Evolutionary conservation across 345 rosid genomes (phyloP), one percentile per base, ranked within the genome.

Genomic region (Eucalyptus albens): DNA sequence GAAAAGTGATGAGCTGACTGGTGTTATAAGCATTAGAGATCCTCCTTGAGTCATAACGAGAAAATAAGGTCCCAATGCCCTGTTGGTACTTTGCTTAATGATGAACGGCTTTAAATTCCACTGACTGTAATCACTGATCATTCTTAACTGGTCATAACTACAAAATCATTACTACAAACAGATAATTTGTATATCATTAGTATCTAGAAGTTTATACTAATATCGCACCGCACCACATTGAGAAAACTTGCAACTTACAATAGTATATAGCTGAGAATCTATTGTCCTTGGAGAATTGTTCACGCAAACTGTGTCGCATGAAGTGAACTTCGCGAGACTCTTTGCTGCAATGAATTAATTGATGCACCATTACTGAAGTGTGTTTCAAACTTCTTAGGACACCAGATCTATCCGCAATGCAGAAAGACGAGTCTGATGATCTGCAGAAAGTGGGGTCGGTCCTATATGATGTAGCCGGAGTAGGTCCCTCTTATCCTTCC

Each of bases 321-420:
- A 22, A 77, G 47, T 77, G 85, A 6, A 77, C 47, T 21, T 77
- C 29, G 1, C 3, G 29, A 11, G 85, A 77, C 47, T 77, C 29
- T 31, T 86, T 4, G 45, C 65, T 51, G 2, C 47, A 40, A 40
- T 21, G 85, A 44, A 77, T 21, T 77, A 40, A 77, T 40, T 40
- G 47, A 22, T 77, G 47, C 85, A 11, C 85, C 85, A 77, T 77
- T 77, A 21, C 85, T 77, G 85, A 77, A 77, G 85, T 77, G 85
- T 21, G 26, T 42, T 40, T 24, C 85, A 77, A 77, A 77, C 2
- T 77, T 77, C 85, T 40, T 80, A 96, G 98, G 92, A 96, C 97
- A 37, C 95, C 94, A 31, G 92, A 97, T 93, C 82, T 95, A 81
- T 94, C 96, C 87, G 88, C 94, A 56, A 95, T 96, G 94, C 99